These are phyloP conservation scores for Excoecaria agallocha DNA, from an alignment of 345 rosid species.

Conservation along the genomic window DNA sequence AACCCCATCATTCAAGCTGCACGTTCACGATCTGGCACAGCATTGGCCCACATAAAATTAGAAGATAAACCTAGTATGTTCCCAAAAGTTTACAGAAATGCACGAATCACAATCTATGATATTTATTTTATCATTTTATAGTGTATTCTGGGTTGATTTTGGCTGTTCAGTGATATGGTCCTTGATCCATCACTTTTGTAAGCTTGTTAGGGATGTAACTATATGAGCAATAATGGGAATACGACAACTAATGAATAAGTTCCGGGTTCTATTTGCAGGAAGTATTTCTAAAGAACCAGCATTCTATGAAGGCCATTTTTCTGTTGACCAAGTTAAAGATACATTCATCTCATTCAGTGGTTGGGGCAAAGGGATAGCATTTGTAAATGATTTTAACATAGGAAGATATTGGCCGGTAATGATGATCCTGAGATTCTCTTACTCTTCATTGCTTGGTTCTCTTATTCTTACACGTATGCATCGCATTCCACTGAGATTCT, in stretches of 20 bases:
- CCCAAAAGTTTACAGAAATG: background rate
- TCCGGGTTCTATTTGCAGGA: slow-evolving; percentile 40
- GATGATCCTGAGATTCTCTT: slow-evolving; percentile 6
- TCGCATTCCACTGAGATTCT: background rate
- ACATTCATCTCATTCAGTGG: slow-evolving; percentile 73
- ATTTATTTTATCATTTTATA: background rate
- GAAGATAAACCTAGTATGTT: slow-evolving; percentile 40
- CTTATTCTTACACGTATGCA: background rate
- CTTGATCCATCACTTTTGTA: background rate
- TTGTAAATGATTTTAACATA: slow-evolving; percentile 69
- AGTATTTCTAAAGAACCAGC: slow-evolving; percentile 53
- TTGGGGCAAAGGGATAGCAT: slow-evolving; percentile 87
- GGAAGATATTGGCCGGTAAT: slow-evolving; percentile 97
- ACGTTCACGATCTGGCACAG: slow-evolving; percentile 24
- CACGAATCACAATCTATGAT: background rate
- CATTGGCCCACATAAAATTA: slow-evolving; percentile 23
- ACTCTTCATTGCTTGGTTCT: background rate
- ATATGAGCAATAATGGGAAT: background rate
- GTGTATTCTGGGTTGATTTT: background rate
- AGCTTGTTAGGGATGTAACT: background rate
- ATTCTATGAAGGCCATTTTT: slow-evolving; percentile 58
- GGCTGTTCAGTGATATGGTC: slow-evolving; percentile 1
- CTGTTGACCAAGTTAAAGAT: slow-evolving; percentile 55
- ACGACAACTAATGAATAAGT: background rate
- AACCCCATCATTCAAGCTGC: slow-evolving; percentile 35